Conservation (phyloP, 768 basidiomycete species). For the Dendrothele bispora region DNA sequence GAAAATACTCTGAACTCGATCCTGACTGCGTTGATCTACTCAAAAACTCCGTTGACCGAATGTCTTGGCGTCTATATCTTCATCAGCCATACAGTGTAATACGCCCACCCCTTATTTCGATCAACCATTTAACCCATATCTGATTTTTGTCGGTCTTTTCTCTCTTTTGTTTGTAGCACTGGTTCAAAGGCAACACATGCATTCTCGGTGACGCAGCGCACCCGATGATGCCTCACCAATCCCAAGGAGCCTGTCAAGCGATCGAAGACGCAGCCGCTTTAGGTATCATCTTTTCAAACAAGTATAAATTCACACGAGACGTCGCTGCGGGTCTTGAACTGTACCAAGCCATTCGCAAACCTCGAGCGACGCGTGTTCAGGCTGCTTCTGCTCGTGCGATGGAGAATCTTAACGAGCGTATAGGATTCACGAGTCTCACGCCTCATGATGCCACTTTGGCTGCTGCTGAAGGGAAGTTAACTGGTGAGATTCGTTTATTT, state of each 20-base stretch:
- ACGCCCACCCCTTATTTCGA: neutral
- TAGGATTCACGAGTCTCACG: too few species aligned
- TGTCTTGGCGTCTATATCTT: slow-evolving; percentile 33
- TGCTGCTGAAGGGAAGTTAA: too few species aligned
- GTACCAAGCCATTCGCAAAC: too few species aligned
- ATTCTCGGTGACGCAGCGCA: slow-evolving; percentile 29
- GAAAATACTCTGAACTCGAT: slow-evolving; percentile 26
- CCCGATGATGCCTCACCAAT: slow-evolving; percentile 31
- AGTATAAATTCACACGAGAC: too few species aligned
- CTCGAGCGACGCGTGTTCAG: too few species aligned
- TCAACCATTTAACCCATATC: neutral
- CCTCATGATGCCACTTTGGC: too few species aligned
- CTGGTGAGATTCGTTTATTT: too few species aligned
- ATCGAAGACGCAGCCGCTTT: slow-evolving; percentile 30
- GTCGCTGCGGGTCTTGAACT: too few species aligned
- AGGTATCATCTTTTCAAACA: slow-evolving; percentile 26
- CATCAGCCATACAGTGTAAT: slow-evolving; percentile 27
- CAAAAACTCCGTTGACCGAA: too few species aligned
- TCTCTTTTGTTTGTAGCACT: slow-evolving; percentile 12
- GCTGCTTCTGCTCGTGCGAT: too few species aligned
- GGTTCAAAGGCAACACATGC: slow-evolving; percentile 24
- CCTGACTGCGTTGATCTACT: slow-evolving; percentile 24
- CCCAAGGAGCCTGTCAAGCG: slow-evolving; percentile 28
- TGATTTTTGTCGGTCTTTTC: slow-evolving; percentile 5
- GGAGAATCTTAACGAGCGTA: too few species aligned